Base-by-base conservation (phyloP, 2,329 filamentous ascomycete genomes). In the Macroventuria anomochaeta region DNA sequence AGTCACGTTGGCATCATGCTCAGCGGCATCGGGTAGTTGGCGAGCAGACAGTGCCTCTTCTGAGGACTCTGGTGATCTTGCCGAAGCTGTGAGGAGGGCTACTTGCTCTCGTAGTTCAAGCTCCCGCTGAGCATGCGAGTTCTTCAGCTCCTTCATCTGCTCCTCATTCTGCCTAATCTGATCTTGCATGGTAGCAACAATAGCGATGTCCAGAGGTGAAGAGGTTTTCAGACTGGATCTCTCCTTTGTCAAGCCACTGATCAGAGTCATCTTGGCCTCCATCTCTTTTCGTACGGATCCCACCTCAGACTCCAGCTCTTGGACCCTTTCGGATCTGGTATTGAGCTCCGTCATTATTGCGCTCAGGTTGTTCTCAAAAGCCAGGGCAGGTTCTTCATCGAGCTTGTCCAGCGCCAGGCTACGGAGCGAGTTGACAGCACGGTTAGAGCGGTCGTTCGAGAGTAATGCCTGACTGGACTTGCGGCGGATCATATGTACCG, bases 241-340 rank as follows among this genome's bases (percentile, higher is more conserved):
- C 75, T 99, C 96, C 47, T 95, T 88, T 3, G 95, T 96, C 59
- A 99, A 81, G 6, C 95, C 95, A 25, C 91, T 91, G 64, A 99
- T 97, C 70, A 99, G 93, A 25, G 91, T 90, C 81, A 93, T 92
- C 83, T 99, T 99, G 58, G 85, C 88, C 71, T 99, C 95, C 88
- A 97, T 96, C 75, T 99, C 95, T 79, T 92, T 96, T 79, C 91
- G 95, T 18, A 92, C 85, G 3, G 86, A 87, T 21, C 87, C 81
- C 51, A 97, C 85, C 63, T 96, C 93, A 5, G 87, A 86, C 74
- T 99, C 95, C 12, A 99, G 81, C 65, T 93, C 88, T 69, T 96
- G 90, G 46, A 97, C 93, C 23, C 93, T 87, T 73, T 97, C 93
- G 32, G 93, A 93, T 34, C 93, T 87, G 8, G 83, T 83, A 61